Base-by-base conservation (phyloP, 805 yeast species). In the Ogataea methylovora region DNA sequence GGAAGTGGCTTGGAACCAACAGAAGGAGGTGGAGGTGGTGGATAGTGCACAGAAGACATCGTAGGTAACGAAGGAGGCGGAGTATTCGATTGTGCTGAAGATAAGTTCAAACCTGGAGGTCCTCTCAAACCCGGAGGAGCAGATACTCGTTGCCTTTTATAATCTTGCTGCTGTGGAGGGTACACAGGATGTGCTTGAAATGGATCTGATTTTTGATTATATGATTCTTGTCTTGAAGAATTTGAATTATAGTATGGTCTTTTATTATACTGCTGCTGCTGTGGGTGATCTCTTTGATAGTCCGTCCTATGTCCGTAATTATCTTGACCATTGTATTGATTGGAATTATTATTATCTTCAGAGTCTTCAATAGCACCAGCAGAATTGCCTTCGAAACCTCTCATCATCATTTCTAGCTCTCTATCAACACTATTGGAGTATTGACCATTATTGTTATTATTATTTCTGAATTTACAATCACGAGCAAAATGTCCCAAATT, bases 401-500 rank as follows among this genome's bases (percentile, higher is more conserved):
- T 53, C 69, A 76, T 67, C 59, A 75, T 66, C 35, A 61, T 64
- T 27, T 67, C 72, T 39, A 66, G 65, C 42, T 74, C 79, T 29
- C 57, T 47, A 32, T 73, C 78, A 25, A 70, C 43, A 30, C 38
- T 39, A 29, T 37, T 40, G 36, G 39, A 13, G n/a, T 18, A 24
- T 23, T 29, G 27, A 23, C n/a, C 24, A 32, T 23, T n/a, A 27
- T n/a, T 26, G 23, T 32, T 30, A 21, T 39, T 46, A 26, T 37
- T 49, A 20, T 41, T 33, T n/a, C 58, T 56, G 24, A 60, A 60
- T 38, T 69, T 73, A 68, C 98, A 92, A 58, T 92, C 97, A 38
- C 86, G 67, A 1, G 94, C 88, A 41, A 78, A 76, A 59, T 90
- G 97, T 1, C 97, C 98, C 19, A 71, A 63, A 34, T 71, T 71